These are phyloP conservation scores for Gastroboletus turbinatus DNA, from an alignment of 1,284 basidiomycete species.

Conservation along the genomic window DNA sequence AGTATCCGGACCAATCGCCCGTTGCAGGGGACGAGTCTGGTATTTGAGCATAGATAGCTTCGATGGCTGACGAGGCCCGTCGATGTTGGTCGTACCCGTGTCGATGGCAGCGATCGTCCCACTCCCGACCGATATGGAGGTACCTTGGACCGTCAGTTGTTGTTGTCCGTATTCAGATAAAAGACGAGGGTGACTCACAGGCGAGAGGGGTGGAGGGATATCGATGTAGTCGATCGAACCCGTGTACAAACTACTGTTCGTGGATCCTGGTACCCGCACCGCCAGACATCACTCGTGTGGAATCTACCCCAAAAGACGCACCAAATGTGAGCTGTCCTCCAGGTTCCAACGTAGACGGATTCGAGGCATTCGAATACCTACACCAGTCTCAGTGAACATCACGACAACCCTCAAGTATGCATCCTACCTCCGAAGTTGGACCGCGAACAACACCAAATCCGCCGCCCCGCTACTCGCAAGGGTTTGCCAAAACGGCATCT, in stretches of 20 bases:
- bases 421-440: constrained; percentile 38
- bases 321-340: constrained; percentile 32
- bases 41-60: constrained; percentile 41
- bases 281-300: constrained; percentile 16
- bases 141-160: constrained; percentile 28
- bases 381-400: not conserved
- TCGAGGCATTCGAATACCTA: constrained; percentile 30
- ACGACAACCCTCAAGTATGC: not conserved
- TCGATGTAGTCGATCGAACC: constrained; percentile 39
- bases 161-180: not conserved
- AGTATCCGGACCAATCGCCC: constrained; percentile 33
- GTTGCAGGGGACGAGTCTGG: constrained; percentile 30
- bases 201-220: constrained; percentile 28
- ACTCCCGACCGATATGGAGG: constrained; percentile 20
- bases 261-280: constrained; percentile 35
- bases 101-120: constrained; percentile 38
- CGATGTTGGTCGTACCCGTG: constrained; percentile 45
- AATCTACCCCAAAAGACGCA: constrained; percentile 7
- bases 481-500: constrained; percentile 47
- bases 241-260: constrained; percentile 40
- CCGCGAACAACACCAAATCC: constrained; percentile 36
- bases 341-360: constrained; percentile 25
- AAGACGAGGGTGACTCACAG: constrained; percentile 16
- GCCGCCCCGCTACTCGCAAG: constrained; percentile 39
- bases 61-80: constrained; percentile 34